Evolutionary conservation across 371 early-diverging fungal species (phyloP), one percentile per base, ranked within the genome.

Genomic region (Fennellomyces sp.): DNA sequence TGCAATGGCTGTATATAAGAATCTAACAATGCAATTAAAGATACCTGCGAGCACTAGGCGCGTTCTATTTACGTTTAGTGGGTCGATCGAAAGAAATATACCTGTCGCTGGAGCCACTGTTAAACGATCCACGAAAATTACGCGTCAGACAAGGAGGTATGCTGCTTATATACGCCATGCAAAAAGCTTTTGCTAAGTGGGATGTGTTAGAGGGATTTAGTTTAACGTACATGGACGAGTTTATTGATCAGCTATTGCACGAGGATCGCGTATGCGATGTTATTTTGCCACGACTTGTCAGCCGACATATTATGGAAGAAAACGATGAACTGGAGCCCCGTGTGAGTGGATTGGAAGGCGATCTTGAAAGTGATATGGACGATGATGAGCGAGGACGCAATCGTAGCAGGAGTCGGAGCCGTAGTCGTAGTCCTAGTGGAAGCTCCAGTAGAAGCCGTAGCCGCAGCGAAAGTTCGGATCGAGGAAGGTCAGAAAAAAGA

Each of bases 21-120:
- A 10, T 36, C 10, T 28, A 30, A 56, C 23, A 13, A 42, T 53
- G 50, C 48, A 27, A 25, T 21, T 17, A 39, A 65, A 89, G 88
- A 64, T 93, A 94, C 72, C 71, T 98, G 17, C 87, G 95, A 23
- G 96, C 96, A 0, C 73, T 98, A 15, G 95, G 91, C 1, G 92
- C 94, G 0, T 90, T 97, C 60, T 97, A 97, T 64, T 65, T 95
- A 26, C 82, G 97, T 23, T 71, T 98, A 12, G 91, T 91, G 4
- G 89, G 88, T 17, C 81, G 80, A 30, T 70, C 93, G 5, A 73
- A 82, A 41, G 93, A 96, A 31, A 85, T 96, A 25, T 97, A 98
- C 72, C 72, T 79, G 28, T 81, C 84, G 30, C 78, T 98, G 19
- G 98, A 98, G 67, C 94, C 95, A 0, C 73, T 97, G 12, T 77